These are phyloP conservation scores for Picea abies DNA, from an alignment of 83 land plant species.

Conservation along the genomic window DNA sequence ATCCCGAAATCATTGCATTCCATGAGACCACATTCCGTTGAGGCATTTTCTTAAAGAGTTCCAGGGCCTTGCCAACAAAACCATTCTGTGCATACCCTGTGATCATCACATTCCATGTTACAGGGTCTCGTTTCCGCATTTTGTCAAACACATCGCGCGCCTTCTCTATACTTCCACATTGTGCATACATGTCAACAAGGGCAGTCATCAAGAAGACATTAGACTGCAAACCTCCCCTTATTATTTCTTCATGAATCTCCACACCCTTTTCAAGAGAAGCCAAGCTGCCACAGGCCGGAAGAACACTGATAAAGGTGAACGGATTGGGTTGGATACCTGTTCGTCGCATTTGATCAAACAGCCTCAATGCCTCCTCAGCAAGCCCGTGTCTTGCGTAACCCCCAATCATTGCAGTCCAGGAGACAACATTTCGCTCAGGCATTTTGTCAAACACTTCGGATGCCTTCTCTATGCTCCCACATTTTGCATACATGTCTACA, in stretches of 20 bases:
- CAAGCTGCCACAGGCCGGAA: slow-evolving; percentile 40
- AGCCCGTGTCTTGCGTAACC: background rate
- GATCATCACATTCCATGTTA: background rate
- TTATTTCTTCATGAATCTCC: slow-evolving; percentile 29
- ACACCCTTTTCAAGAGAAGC: slow-evolving; percentile 34
- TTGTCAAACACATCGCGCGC: background rate
- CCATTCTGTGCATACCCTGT: background rate
- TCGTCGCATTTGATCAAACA: background rate
- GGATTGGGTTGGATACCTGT: slow-evolving; percentile 30
- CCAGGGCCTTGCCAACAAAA: background rate
- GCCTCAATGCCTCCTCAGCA: background rate
- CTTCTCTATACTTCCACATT: background rate
- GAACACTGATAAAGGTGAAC: slow-evolving; percentile 37
- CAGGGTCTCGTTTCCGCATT: background rate
- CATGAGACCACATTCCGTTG: background rate
- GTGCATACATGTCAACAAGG: background rate
- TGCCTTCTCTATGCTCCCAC: slow-evolving; percentile 23
- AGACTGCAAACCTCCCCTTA: background rate
- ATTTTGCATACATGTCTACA: slow-evolving; percentile 54
- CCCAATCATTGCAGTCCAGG: background rate
- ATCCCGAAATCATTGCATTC: background rate
- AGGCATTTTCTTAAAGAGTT: background rate
- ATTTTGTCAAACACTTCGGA: background rate
- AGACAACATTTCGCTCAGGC: background rate
- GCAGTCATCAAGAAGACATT: background rate